A percentile compares a stretch with the other conserved stretches of the same genome.
Conservation (phyloP, 768 basidiomycete species). For the Artomyces pyxidatus region DNA sequence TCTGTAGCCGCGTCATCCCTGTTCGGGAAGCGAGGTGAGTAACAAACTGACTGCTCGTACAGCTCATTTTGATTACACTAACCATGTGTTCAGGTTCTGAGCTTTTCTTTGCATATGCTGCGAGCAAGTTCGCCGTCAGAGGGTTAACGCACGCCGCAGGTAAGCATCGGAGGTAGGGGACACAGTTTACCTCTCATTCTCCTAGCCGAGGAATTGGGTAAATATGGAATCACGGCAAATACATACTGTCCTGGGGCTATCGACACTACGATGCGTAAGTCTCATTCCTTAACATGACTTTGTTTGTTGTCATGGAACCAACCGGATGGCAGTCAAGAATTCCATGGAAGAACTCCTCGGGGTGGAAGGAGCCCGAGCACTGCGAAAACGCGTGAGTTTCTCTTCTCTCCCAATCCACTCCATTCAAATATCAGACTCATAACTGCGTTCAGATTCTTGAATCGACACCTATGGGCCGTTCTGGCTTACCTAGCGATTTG, state of each 20-base stretch:
- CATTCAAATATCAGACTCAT: not conserved
- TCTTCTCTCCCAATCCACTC: not conserved
- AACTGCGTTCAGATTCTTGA: not conserved
- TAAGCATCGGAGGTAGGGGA: not conserved
- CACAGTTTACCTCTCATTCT: not conserved
- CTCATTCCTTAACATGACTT: not conserved
- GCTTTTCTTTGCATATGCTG: constrained; percentile 6
- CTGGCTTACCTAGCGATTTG: constrained; percentile 8
- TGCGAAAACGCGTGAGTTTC: not conserved
- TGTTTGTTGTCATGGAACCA: not conserved
- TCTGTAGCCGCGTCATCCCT: constrained; percentile 9
- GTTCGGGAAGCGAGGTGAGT: constrained; percentile 7
- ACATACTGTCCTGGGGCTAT: constrained; percentile 18
- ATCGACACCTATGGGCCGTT: not conserved
- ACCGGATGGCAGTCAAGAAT: not conserved
- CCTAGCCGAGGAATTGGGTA: constrained; percentile 12
- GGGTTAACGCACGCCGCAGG: constrained; percentile 17
- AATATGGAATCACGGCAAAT: constrained; percentile 18
- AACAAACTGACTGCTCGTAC: not conserved
- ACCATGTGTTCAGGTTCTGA: not conserved
- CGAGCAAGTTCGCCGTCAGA: constrained; percentile 18
- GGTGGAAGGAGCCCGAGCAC: not conserved
- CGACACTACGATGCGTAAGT: constrained; percentile 13
- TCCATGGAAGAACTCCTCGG: not conserved
- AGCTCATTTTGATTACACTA: not conserved